phyloP scores from a whole-genome alignment of 2,329 filamentous ascomycete species.

The Colletotrichum sp. region DNA sequence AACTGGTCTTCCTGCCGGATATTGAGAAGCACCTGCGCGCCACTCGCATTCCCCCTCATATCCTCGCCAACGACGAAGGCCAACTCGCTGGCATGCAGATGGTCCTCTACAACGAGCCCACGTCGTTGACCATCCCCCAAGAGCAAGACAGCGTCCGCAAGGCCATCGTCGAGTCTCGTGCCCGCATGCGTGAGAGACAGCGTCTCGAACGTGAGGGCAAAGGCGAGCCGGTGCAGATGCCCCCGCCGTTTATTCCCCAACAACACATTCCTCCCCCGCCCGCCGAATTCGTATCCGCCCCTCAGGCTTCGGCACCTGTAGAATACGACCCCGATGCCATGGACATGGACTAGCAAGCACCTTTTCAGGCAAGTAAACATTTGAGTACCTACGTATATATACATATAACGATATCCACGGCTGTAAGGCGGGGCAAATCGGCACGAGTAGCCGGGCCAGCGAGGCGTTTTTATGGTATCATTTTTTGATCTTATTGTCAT shows the following conservation, averaged over 20 bases:
- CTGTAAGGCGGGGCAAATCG: neutral
- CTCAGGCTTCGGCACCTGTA: neutral
- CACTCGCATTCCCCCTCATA: constrained; percentile 70
- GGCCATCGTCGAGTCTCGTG: constrained; percentile 81
- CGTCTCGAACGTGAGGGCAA: constrained; percentile 28
- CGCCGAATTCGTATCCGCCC: constrained; percentile 5
- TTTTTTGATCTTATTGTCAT: neutral
- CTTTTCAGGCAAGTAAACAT: neutral
- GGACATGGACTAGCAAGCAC: constrained; percentile 63
- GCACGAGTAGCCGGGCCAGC: neutral
- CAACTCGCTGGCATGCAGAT: constrained; percentile 71
- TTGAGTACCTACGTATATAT: neutral
- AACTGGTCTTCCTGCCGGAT: constrained; percentile 81
- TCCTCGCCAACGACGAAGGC: constrained; percentile 64
- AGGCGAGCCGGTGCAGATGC: constrained; percentile 21
- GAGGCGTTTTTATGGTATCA: constrained; percentile 13
- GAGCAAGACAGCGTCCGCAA: constrained; percentile 80
- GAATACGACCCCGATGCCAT: constrained; percentile 66
- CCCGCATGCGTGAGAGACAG: constrained; percentile 67
- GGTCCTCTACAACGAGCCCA: constrained; percentile 83
- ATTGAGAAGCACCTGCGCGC: constrained; percentile 80
- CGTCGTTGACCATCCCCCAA: constrained; percentile 75
- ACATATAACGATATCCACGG: neutral
- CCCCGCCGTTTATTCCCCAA: constrained; percentile 8
- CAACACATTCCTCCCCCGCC: neutral